Percentiles rank a stretch among this genome's conserved stretches.
phyloP scores from a whole-genome alignment of 495 filamentous ascomycete species.

The Tuber indicum region DNA sequence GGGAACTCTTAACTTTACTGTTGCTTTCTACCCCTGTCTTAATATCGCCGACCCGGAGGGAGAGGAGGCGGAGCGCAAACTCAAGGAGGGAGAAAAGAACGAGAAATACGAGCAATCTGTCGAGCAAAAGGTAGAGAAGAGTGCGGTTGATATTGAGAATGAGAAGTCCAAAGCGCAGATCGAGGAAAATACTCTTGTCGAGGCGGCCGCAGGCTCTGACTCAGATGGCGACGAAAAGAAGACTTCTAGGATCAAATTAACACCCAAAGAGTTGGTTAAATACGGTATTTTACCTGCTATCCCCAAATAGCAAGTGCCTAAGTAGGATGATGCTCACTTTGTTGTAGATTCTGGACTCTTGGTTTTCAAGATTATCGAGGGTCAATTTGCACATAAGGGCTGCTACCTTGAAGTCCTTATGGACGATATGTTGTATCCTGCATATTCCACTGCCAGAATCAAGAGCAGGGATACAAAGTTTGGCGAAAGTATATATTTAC shows the following conservation, averaged over 20 bases:
- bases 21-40: slow-evolving; percentile 81
- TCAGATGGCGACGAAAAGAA: slow-evolving; percentile 47
- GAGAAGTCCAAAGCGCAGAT: slow-evolving; percentile 32
- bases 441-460: slow-evolving; percentile 67
- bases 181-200: slow-evolving; percentile 30
- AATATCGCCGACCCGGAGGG: slow-evolving; percentile 88
- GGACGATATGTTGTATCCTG: slow-evolving; percentile 89
- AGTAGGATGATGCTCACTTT: slow-evolving; percentile 18
- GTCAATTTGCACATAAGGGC: slow-evolving; percentile 65
- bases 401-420: slow-evolving; percentile 82
- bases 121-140: slow-evolving; percentile 31
- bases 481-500: slow-evolving; percentile 59
- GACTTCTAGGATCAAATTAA: slow-evolving; percentile 69
- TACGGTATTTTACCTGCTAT: slow-evolving; percentile 52
- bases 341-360: slow-evolving; percentile 74
- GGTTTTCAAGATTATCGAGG: slow-evolving; percentile 90
- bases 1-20: slow-evolving; percentile 74
- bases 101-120: slow-evolving; percentile 46
- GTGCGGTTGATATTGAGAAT: slow-evolving; percentile 45
- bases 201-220: slow-evolving; percentile 13
- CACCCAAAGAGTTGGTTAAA: slow-evolving; percentile 67
- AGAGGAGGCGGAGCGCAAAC: slow-evolving; percentile 59
- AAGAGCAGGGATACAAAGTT: slow-evolving; percentile 60
- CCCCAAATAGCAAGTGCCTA: too few relatives aligned
- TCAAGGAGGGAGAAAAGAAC: slow-evolving; percentile 19